phyloP scores from a whole-genome alignment of 2,329 filamentous ascomycete genomes.

The Fusarium mangiferae region DNA sequence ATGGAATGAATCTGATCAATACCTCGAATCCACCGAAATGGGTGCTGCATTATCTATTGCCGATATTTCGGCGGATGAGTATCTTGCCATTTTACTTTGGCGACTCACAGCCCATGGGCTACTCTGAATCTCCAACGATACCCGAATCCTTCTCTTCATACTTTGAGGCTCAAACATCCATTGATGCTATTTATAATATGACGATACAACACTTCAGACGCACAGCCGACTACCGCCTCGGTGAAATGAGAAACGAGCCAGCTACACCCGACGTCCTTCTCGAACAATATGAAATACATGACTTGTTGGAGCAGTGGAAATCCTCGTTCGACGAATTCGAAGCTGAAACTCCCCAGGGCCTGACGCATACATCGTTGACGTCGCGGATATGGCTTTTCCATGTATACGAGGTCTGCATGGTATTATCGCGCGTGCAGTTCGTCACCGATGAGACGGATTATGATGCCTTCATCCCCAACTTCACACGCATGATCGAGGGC shows the following conservation, averaged over 20 bases:
- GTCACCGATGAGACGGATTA: slow-evolving; percentile 4
- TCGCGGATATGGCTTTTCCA: slow-evolving; percentile 19
- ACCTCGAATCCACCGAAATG: slow-evolving; percentile 2
- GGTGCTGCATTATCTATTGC: not conserved
- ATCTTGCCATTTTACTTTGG: slow-evolving; percentile 22
- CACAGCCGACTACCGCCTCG: slow-evolving; percentile 7
- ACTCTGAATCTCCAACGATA: not conserved
- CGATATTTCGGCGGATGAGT: slow-evolving; percentile 5
- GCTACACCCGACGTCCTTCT: not conserved
- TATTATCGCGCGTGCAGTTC: not conserved
- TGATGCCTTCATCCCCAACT: slow-evolving; percentile 6
- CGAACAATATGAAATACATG: slow-evolving; percentile 10
- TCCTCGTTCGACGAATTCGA: slow-evolving; percentile 12
- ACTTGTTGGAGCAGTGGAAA: not conserved
- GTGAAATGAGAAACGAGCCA: slow-evolving; percentile 1
- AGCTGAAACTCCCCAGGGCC: not conserved
- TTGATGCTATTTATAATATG: slow-evolving; percentile 3
- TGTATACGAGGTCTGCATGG: slow-evolving; percentile 5
- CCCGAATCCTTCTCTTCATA: not conserved
- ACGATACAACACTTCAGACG: slow-evolving; percentile 14
- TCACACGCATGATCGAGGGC: slow-evolving; percentile 4
- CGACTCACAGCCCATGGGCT: slow-evolving; percentile 4
- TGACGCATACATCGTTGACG: not conserved
- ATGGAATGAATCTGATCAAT: slow-evolving; percentile 3
- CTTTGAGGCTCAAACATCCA: not conserved